These are phyloP conservation scores for Cercospora janseana DNA, from an alignment of 2,329 filamentous ascomycete species.

Conservation along the genomic window DNA sequence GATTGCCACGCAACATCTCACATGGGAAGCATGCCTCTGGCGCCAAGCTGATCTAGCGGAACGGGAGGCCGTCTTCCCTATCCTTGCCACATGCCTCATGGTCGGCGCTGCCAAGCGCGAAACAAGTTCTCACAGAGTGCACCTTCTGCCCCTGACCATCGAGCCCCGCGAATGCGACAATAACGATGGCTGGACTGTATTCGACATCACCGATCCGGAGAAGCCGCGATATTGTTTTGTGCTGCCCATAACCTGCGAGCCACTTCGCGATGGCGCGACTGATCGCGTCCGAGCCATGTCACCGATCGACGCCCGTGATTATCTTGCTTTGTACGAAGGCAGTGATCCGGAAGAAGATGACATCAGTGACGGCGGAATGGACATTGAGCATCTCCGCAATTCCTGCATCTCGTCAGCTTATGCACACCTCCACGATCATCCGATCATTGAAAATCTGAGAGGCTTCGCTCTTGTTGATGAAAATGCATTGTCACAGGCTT, in stretches of 20 bases:
- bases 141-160: not conserved
- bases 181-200: slow-evolving; percentile 14
- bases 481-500: not conserved
- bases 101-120: not conserved
- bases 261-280: not conserved
- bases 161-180: slow-evolving; percentile 2
- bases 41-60: too few relatives aligned
- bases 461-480: not conserved
- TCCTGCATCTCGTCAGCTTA: not conserved
- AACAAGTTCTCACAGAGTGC: not conserved
- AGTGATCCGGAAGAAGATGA: not conserved
- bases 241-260: not conserved
- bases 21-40: too few relatives aligned
- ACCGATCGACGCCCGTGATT: not conserved
- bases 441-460: not conserved
- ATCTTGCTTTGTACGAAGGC: not conserved
- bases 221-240: slow-evolving; percentile 10
- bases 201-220: slow-evolving; percentile 11
- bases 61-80: not conserved
- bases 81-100: slow-evolving; percentile 2
- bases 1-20: too few relatives aligned
- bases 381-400: too few relatives aligned
- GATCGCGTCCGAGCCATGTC: not conserved
- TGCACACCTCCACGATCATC: not conserved
- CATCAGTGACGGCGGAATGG: too few relatives aligned